A percentile compares a stretch with the other conserved stretches of the same genome.
These are phyloP conservation scores for Chytridium lagenaria DNA, from an alignment of 371 early-diverging fungal species.

Conservation along the genomic window DNA sequence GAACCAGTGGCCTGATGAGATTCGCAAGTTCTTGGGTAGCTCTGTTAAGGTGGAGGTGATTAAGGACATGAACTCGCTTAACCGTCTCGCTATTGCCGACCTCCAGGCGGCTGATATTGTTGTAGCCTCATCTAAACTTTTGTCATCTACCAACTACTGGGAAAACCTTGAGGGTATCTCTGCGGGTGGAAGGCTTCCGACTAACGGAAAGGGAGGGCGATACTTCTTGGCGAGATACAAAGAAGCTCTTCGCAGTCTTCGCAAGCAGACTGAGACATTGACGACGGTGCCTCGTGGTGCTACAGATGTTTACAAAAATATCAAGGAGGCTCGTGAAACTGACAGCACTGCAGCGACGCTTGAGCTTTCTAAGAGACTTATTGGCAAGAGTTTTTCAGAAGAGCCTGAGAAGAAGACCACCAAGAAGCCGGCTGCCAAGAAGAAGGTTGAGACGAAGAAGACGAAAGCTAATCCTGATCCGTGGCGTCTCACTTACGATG, in stretches of 20 bases:
- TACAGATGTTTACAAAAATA: neutral
- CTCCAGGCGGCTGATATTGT: constrained; percentile 47
- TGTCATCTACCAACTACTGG: constrained; percentile 41
- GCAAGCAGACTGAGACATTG: constrained; percentile 31
- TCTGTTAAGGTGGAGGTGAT: constrained; percentile 37
- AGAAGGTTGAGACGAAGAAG: constrained; percentile 18
- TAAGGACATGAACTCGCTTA: constrained; percentile 36
- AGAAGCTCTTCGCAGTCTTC: constrained; percentile 30
- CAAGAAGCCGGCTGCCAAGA: constrained; percentile 19
- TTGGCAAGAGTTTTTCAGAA: constrained; percentile 14
- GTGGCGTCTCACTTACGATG: constrained; percentile 33
- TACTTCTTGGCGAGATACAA: constrained; percentile 40
- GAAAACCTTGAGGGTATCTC: constrained; percentile 37
- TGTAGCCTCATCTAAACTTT: constrained; percentile 37
- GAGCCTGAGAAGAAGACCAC: constrained; percentile 7
- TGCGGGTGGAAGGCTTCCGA: constrained; percentile 34
- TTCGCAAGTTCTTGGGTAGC: constrained; percentile 42
- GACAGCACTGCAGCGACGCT: neutral
- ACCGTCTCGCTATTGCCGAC: constrained; percentile 38
- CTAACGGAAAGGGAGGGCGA: constrained; percentile 41
- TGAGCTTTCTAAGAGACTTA: constrained; percentile 12
- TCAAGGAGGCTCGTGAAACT: constrained; percentile 4
- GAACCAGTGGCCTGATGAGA: constrained; percentile 49
- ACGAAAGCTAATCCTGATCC: constrained; percentile 30
- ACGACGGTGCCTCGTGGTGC: neutral